Evolutionary conservation across 2,329 filamentous ascomycete species (phyloP), one percentile per base, ranked within the genome.

Genomic region (Cucurbitaria berberidis): DNA sequence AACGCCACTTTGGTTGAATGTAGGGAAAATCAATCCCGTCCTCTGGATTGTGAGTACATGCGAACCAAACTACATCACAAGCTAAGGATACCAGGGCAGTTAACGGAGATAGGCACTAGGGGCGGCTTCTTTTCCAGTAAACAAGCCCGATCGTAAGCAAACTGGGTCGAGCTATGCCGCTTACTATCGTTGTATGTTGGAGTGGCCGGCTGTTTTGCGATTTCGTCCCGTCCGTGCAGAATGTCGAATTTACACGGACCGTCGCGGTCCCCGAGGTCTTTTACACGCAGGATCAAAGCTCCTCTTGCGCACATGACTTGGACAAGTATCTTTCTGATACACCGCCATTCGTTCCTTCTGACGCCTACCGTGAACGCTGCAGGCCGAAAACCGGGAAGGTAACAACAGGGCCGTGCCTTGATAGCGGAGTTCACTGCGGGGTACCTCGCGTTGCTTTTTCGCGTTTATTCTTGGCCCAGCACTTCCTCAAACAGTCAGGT

Each of bases 401-500:
- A 29, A 16, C 39, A 40, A n/a, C 11, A 24, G 27, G 36, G 39
- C 38, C 32, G 30, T 54, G 53, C 47, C 39, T 55, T 43, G 38
- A 50, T 29, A 15, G 34, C 51, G 45, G 45, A 45, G 41, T 39
- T 49, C 39, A 50, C 32, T 52, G 55, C 50, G 53, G 58, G 52
- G 53, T 54, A 53, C 48, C 40, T 54, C 45, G 45, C 47, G 41
- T 55, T 59, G 51, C 57, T 55, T 61, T 57, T 59, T 54, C 48
- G 57, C 53, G 46, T 52, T 48, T 38, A 45, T 5, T 34, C 29
- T 56, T n/a, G 39, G 46, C 51, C 39, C 51, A 52, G 55, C 47
- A 53, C 48, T 62, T 48, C 50, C 53, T 57, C 53, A 45, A 61
- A 52, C 52, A 57, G 63, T 72, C 70, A 72, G 69, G 66, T 73